Conservation (phyloP, 352 stramenopile species). For the Phytophthora sojae region DNA sequence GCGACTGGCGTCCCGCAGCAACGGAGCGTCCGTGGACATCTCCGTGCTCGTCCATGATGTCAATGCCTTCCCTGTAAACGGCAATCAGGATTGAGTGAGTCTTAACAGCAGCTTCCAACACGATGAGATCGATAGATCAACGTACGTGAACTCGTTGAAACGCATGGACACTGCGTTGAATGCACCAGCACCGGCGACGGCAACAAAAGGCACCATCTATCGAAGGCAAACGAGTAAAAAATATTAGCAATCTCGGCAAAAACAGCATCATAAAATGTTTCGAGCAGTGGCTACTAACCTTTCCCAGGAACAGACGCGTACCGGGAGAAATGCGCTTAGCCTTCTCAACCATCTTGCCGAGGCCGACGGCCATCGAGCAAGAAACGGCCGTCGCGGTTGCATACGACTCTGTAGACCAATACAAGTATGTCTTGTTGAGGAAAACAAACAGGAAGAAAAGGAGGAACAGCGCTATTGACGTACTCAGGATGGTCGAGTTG, state of each 20-base stretch:
- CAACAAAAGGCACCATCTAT: constrained; percentile 87
- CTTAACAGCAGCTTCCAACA: no score
- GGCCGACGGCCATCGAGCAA: constrained; percentile 75
- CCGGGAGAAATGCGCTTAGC: constrained; percentile 76
- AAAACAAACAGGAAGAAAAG: no score
- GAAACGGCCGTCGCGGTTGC: constrained; percentile 80
- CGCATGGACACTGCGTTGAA: constrained; percentile 91
- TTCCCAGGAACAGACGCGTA: constrained; percentile 65
- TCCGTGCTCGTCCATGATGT: constrained; percentile 84
- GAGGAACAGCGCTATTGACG: constrained; percentile 12
- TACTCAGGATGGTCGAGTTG: constrained; percentile 79
- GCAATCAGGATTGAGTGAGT: not conserved
- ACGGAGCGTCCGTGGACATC: constrained; percentile 82
- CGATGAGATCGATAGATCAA: constrained; percentile 1
- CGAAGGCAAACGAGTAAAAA: not conserved
- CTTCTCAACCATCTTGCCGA: constrained; percentile 80
- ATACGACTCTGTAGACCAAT: constrained; percentile 66
- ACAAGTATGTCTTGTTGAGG: no score
- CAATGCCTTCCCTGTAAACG: constrained; percentile 72
- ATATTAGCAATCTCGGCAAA: not conserved
- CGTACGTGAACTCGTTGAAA: constrained; percentile 87
- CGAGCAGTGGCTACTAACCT: constrained; percentile 40
- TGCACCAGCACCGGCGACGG: constrained; percentile 80
- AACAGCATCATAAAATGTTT: not conserved
- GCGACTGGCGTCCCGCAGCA: constrained; percentile 79